Conservation (phyloP, 2,329 filamentous ascomycete species). For the Colletotrichum shisoi region DNA sequence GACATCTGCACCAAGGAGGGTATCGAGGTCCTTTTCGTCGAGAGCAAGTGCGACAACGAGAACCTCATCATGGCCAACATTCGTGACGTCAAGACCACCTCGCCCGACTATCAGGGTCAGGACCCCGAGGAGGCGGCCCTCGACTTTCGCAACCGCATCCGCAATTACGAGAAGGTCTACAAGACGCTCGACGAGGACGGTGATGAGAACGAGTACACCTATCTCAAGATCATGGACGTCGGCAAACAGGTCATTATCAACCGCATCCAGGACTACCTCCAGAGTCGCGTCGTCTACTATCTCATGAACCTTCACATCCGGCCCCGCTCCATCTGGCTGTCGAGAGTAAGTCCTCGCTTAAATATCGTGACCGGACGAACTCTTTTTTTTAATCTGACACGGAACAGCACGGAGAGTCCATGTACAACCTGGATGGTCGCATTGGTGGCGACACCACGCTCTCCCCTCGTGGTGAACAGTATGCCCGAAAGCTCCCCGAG, state of each 20-base stretch:
- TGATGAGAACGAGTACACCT: slow-evolving; percentile 87
- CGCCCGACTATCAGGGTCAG: slow-evolving; percentile 91
- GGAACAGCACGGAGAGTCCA: slow-evolving; percentile 85
- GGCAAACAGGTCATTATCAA: slow-evolving; percentile 98
- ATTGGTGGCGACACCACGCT: slow-evolving; percentile 93
- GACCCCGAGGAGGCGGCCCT: slow-evolving; percentile 90
- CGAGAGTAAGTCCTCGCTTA: slow-evolving; percentile 68
- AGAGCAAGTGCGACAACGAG: slow-evolving; percentile 96
- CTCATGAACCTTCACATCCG: slow-evolving; percentile 99
- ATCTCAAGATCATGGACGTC: slow-evolving; percentile 96
- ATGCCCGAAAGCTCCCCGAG: slow-evolving; percentile 83
- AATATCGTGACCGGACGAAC: too few species aligned
- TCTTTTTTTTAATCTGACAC: neutral
- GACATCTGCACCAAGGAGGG: slow-evolving; percentile 77
- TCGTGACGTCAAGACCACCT: slow-evolving; percentile 94
- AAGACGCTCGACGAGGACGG: slow-evolving; percentile 83
- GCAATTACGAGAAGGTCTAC: slow-evolving; percentile 97
- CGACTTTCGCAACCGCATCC: slow-evolving; percentile 93
- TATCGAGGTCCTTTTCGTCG: slow-evolving; percentile 92
- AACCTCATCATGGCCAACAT: slow-evolving; percentile 98
- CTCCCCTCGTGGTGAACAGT: slow-evolving; percentile 85
- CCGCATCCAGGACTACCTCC: slow-evolving; percentile 93
- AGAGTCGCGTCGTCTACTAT: slow-evolving; percentile 96
- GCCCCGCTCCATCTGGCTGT: slow-evolving; percentile 94
- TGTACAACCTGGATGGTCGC: slow-evolving; percentile 87